phyloP scores from a whole-genome alignment of 495 filamentous ascomycete genomes.

The Daldinia grandis region DNA sequence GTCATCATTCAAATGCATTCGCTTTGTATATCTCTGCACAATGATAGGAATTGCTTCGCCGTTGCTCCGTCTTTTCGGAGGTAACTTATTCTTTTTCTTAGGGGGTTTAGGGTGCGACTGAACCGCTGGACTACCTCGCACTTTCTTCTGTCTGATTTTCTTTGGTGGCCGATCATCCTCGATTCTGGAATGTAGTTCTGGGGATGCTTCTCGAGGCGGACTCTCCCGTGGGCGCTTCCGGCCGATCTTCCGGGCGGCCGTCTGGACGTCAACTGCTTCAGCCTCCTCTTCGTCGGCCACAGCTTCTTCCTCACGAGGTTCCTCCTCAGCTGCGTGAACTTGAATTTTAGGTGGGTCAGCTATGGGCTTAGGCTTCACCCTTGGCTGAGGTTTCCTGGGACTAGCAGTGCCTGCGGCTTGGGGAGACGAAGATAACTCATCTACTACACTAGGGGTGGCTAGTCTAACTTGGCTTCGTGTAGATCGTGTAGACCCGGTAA shows the following conservation, averaged over 20 bases:
- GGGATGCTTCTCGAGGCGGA: conserved; percentile 39
- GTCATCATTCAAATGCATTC: conserved; percentile 34
- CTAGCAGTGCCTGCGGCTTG: conserved; percentile 45
- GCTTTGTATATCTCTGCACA: conserved; percentile 58
- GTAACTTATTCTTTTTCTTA: conserved; percentile 32
- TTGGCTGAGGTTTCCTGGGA: conserved; percentile 39
- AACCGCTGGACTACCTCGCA: conserved; percentile 46
- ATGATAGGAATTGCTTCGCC: conserved; percentile 52
- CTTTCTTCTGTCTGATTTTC: conserved; percentile 46
- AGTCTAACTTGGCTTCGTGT: conserved; percentile 33
- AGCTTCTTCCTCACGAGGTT: conserved; percentile 40
- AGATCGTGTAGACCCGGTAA: conserved; percentile 31
- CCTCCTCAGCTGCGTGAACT: conserved; percentile 15
- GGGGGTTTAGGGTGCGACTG: conserved; percentile 48
- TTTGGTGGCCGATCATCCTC: conserved; percentile 45
- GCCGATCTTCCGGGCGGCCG: conserved; percentile 48
- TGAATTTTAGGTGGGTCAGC: conserved; percentile 18
- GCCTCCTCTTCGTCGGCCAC: conserved; percentile 35
- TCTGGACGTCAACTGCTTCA: conserved; percentile 46
- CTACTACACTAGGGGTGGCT: conserved; percentile 30
- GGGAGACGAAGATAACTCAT: conserved; percentile 45
- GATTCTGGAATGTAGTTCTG: conserved; percentile 40
- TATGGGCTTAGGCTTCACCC: conserved; percentile 13
- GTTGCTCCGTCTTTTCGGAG: conserved; percentile 36
- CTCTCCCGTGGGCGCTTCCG: conserved; percentile 51